A percentile compares a stretch with the other conserved stretches of the same genome.
Conservation (phyloP, 129 eudicot genomes). For the Escallonia herrerae region DNA sequence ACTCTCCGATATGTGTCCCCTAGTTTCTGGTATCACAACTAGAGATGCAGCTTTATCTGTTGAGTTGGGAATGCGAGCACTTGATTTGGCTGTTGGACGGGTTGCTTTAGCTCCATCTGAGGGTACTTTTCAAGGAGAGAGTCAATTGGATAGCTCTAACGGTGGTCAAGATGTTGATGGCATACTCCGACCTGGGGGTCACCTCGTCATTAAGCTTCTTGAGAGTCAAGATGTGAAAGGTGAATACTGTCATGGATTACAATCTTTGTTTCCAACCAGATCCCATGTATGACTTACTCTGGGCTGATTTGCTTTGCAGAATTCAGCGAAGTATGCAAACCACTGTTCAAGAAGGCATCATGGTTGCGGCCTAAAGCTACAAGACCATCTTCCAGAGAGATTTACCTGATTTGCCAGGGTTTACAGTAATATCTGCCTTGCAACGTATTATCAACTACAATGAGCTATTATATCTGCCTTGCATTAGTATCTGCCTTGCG, state of each 20-base stretch:
- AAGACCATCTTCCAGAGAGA: constrained; percentile 79
- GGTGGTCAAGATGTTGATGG: constrained; percentile 19
- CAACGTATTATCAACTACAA: no score
- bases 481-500: no score
- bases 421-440: constrained; percentile 22
- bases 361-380: constrained; percentile 97
- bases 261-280: not conserved
- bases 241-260: not conserved
- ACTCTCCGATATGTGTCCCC: constrained; percentile 97
- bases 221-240: constrained; percentile 90
- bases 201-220: constrained; percentile 80
- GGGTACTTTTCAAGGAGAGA: constrained; percentile 5
- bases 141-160: constrained; percentile 14
- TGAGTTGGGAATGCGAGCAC: constrained; percentile 85
- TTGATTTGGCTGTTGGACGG: constrained; percentile 78
- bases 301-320: constrained; percentile 30
- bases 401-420: constrained; percentile 84
- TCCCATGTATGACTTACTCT: not conserved
- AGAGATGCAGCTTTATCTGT: constrained; percentile 85
- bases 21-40: constrained; percentile 77
- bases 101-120: constrained; percentile 24
- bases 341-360: constrained; percentile 67
- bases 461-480: no score
- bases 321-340: constrained; percentile 70
- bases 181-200: constrained; percentile 57